phyloP scores from a whole-genome alignment of 1,284 basidiomycete species.

The Testicularia cyperi region DNA sequence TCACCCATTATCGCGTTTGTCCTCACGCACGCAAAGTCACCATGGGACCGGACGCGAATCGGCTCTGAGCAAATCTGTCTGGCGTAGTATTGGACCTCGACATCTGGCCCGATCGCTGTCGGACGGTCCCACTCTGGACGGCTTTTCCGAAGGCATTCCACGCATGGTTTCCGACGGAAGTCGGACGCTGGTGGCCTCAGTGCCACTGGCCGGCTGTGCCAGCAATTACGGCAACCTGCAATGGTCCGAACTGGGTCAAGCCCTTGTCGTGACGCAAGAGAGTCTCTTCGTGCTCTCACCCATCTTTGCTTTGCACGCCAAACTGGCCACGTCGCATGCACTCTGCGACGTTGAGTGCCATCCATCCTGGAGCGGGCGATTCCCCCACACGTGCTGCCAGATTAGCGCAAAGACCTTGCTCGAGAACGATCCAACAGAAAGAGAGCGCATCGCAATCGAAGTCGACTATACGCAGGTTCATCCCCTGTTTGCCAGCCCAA shows the following conservation, averaged over 20 bases:
- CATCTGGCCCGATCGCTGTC: too few species aligned
- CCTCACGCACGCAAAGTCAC: too few species aligned
- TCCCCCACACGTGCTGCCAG: constrained; percentile 24
- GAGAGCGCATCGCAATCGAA: constrained; percentile 16
- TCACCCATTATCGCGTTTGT: too few species aligned
- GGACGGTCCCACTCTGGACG: too few species aligned
- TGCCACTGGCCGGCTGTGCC: constrained; percentile 12
- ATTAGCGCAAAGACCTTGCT: constrained; percentile 29
- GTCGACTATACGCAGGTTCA: constrained; percentile 22
- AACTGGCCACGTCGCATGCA: constrained; percentile 9
- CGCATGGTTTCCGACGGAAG: too few species aligned
- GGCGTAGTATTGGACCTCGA: too few species aligned
- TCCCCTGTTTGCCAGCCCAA: constrained; percentile 8
- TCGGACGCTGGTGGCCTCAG: constrained; percentile 4
- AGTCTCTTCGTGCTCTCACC: constrained; percentile 20
- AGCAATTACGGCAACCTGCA: constrained; percentile 14
- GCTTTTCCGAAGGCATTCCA: too few species aligned
- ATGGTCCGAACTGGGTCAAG: constrained; percentile 31
- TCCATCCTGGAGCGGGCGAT: constrained; percentile 21
- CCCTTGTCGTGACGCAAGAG: constrained; percentile 23
- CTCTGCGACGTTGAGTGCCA: constrained; percentile 22
- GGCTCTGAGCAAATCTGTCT: too few species aligned
- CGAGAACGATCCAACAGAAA: constrained; percentile 7
- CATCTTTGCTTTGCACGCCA: constrained; percentile 7
- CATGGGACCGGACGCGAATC: too few species aligned